Evolutionary conservation across 208 protist genomes (phyloP).

Genomic region (Wallacemonas rigidus): DNA sequence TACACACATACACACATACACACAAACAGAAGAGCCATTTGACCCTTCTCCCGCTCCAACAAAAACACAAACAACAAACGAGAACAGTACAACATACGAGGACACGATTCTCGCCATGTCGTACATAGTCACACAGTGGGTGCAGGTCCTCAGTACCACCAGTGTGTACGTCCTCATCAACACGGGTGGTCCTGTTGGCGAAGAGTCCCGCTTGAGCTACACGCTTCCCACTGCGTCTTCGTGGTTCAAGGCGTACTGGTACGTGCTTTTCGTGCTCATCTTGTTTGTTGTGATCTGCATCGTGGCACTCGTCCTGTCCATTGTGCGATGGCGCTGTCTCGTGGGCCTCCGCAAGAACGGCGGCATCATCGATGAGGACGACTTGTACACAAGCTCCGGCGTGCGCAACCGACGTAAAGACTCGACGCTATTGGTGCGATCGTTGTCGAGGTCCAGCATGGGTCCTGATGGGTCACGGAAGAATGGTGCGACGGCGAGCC

Average conservation of each 20-base stretch:
- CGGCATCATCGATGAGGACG: background rate
- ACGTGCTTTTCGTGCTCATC: slow-evolving; percentile 18
- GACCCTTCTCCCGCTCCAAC: background rate
- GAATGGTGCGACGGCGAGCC: background rate
- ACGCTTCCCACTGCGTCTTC: slow-evolving; percentile 13
- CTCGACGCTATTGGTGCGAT: slow-evolving; percentile 4
- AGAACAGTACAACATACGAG: background rate
- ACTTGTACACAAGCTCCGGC: slow-evolving; percentile 3
- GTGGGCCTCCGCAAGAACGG: slow-evolving; percentile 1
- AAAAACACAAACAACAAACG: background rate
- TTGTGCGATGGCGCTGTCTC: slow-evolving; percentile 22
- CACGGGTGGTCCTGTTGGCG: slow-evolving; percentile 1
- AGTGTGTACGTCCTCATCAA: background rate
- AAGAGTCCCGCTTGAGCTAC: slow-evolving; percentile 9
- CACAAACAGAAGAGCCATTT: background rate
- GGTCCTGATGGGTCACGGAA: background rate
- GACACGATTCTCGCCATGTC: background rate
- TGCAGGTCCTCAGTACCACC: background rate
- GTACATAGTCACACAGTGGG: slow-evolving; percentile 4
- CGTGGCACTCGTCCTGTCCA: slow-evolving; percentile 17
- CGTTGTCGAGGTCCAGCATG: background rate
- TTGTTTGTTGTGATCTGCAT: slow-evolving; percentile 20
- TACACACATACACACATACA: slow-evolving; percentile 8
- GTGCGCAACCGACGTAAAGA: background rate
- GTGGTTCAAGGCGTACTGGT: slow-evolving; percentile 25